phyloP scores from a whole-genome alignment of 2,329 filamentous ascomycete genomes.

The Bipolaris bicolor region DNA sequence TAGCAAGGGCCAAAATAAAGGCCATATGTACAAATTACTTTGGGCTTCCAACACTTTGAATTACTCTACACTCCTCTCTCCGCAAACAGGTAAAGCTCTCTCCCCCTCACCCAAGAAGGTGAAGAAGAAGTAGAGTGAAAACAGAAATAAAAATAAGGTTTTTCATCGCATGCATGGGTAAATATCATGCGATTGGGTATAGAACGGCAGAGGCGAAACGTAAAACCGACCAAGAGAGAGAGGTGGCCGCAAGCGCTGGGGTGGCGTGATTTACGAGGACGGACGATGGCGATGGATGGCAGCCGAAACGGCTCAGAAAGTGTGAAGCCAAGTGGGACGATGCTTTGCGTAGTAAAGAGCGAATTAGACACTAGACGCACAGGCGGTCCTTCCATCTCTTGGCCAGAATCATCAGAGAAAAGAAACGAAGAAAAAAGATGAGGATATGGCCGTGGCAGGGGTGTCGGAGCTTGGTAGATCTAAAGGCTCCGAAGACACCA shows the following conservation, averaged over 20 bases:
- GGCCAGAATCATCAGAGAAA: conserved; percentile 13
- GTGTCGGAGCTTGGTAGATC: neutral
- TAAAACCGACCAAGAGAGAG: conserved; percentile 17
- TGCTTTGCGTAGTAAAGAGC: conserved; percentile 23
- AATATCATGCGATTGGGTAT: conserved; percentile 26
- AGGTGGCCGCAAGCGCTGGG: conserved; percentile 13
- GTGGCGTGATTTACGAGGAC: conserved; percentile 10
- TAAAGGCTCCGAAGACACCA: neutral
- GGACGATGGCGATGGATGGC: neutral
- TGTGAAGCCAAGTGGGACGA: conserved; percentile 7
- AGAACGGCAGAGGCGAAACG: conserved; percentile 24
- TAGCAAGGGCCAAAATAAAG: conserved; percentile 3
- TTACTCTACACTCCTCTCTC: neutral
- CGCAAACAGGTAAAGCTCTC: too few relatives aligned
- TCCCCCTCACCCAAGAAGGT: neutral
- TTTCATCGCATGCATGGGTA: conserved; percentile 6
- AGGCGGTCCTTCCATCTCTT: conserved; percentile 17
- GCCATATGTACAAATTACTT: conserved; percentile 25
- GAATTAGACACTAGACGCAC: conserved; percentile 36
- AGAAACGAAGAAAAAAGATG: conserved; percentile 5
- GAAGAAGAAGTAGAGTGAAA: conserved; percentile 1
- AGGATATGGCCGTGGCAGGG: neutral
- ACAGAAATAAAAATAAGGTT: conserved; percentile 13
- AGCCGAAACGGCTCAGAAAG: conserved; percentile 12
- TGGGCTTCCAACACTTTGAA: neutral